Base-by-base conservation (phyloP, 2,329 filamentous ascomycete species). In the Clarireedia hainanense region DNA sequence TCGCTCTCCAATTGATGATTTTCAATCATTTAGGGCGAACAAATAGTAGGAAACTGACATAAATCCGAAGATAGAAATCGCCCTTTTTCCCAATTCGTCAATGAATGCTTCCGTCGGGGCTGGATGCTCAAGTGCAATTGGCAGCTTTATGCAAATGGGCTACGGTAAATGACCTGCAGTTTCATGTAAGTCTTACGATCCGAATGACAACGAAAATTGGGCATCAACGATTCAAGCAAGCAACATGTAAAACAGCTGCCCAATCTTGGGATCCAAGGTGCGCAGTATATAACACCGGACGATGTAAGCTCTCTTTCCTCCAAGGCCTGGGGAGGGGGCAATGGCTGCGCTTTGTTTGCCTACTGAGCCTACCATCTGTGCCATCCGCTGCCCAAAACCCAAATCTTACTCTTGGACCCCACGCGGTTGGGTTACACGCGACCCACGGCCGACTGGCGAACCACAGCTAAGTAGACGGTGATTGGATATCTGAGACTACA, bases 161-260 rank as follows among this genome's bases (percentile, higher is more conserved):
- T 37, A 9, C n/a, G 34, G 23, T 40, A 45, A 36, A 50, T 50
- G 47, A 36, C 37, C 37, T 50, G 47, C 52, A 36, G 47, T 49
- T 30, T 45, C 47, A 50, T 50, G 47, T 55, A 20, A 20, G 20
- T 20, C 20, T 20, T 20, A 50, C 47, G 37, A 30, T 12, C 10
- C 20, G 9, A 37, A 45, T 43, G 47, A 45, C 52, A 43, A 42
- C 34, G 15, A 47, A 37, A 45, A 43, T 55, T 45, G 52, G 52
- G 52, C 47, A 55, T 10, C 52, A 50, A 36, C 17, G 7, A n/a
- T 27, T 43, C 10, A 43, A n/a, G 23, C 12, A 27, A 50, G n/a
- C 37, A 45, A 50, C 50, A 34, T 34, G 30, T 34, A 34, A 34
- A 34, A 34, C 30, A 34, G 52, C 40, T 45, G 42, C 52, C 52